These are phyloP conservation scores for Trichoderma guizhouense DNA, from an alignment of 2,329 filamentous ascomycete species.

Conservation along the genomic window DNA sequence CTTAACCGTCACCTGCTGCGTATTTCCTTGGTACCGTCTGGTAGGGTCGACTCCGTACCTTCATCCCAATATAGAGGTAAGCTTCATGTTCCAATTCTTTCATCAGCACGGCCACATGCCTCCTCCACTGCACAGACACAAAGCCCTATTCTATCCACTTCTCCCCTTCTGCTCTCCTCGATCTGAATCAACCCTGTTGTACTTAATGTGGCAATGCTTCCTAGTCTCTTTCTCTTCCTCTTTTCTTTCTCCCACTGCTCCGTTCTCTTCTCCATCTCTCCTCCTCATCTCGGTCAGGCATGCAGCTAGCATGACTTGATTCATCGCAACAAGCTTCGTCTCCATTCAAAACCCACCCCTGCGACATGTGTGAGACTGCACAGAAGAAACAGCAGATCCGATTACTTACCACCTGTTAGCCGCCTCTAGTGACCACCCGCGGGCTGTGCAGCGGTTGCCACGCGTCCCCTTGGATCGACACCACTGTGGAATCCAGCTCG, in stretches of 20 bases:
- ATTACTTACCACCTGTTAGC: background rate
- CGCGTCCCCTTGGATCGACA: background rate
- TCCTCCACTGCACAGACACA: background rate
- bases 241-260: background rate
- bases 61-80: background rate
- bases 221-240: background rate
- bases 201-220: background rate
- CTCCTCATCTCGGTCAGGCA: background rate
- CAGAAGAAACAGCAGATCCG: background rate
- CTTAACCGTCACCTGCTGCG: background rate
- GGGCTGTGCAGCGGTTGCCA: constrained; percentile 8
- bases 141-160: background rate
- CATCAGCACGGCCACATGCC: background rate
- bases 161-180: background rate
- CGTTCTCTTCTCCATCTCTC: background rate
- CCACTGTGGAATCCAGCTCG: background rate
- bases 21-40: background rate
- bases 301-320: background rate
- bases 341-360: background rate
- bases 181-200: background rate
- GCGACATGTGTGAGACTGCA: background rate
- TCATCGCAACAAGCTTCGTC: background rate
- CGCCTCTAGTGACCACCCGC: background rate
- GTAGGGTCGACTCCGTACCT: background rate
- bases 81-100: background rate